phyloP scores from a whole-genome alignment of 495 filamentous ascomycete genomes.

The Haplographium delicatum region DNA sequence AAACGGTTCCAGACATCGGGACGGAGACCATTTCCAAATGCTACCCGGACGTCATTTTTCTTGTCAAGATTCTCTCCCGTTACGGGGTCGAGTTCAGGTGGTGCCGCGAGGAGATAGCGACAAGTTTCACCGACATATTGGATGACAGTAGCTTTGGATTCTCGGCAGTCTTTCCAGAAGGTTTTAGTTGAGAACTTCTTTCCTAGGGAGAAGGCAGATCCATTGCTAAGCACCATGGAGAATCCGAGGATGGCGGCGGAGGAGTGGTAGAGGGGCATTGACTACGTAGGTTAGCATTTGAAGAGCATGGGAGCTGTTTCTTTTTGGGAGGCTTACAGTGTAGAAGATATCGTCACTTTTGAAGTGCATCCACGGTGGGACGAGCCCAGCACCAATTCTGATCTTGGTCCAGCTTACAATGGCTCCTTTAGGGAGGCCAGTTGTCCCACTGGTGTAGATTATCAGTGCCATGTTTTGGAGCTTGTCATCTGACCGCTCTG shows the following conservation, averaged over 20 bases:
- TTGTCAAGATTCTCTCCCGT: conserved; percentile 72
- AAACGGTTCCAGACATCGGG: conserved; percentile 90
- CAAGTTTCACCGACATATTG: conserved; percentile 97
- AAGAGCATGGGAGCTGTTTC: background rate
- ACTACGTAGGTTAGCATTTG: conserved; percentile 36
- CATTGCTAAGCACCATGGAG: conserved; percentile 48
- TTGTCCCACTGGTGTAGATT: conserved; percentile 86
- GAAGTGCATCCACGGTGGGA: conserved; percentile 55
- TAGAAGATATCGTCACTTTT: conserved; percentile 66
- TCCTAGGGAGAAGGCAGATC: conserved; percentile 65
- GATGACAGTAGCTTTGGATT: conserved; percentile 69
- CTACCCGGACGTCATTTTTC: conserved; percentile 70
- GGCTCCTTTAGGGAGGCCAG: conserved; percentile 86
- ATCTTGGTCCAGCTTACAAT: conserved; percentile 75
- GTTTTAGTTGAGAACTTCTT: conserved; percentile 75
- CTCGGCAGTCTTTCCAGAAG: conserved; percentile 78
- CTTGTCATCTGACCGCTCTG: conserved; percentile 44
- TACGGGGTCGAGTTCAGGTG: conserved; percentile 54
- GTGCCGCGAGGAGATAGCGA: conserved; percentile 76
- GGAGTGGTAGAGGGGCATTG: conserved; percentile 93
- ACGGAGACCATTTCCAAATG: conserved; percentile 87
- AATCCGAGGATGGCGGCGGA: conserved; percentile 74
- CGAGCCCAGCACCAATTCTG: conserved; percentile 42
- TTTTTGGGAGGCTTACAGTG: conserved; percentile 50
- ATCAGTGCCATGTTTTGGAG: conserved; percentile 61